Evolutionary conservation across 345 rosid genomes (phyloP).

Genomic region (Populus deltoides): DNA sequence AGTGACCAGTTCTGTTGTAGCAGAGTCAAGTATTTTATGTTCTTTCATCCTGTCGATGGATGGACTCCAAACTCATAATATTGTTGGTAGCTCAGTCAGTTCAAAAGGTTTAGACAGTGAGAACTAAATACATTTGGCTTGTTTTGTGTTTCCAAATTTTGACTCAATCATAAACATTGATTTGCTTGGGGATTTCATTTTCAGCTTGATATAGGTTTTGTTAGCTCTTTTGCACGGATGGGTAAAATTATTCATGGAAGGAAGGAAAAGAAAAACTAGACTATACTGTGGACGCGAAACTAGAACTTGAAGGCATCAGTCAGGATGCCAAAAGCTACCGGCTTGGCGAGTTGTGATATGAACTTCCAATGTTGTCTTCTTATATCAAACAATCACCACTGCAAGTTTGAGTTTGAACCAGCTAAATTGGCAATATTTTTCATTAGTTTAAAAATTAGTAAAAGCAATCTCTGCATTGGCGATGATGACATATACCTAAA

Average conservation of each 20-base stretch:
- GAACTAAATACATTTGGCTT: slow-evolving; percentile 18
- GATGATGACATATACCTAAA: slow-evolving; percentile 57
- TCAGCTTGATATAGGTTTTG: background rate
- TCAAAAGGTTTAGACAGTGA: slow-evolving; percentile 12
- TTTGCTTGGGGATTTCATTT: background rate
- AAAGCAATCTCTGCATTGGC: slow-evolving; percentile 83
- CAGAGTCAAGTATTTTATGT: slow-evolving; percentile 27
- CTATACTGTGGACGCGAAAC: background rate
- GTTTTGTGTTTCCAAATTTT: slow-evolving; percentile 26
- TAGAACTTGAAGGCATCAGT: too few species aligned
- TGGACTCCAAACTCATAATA: slow-evolving; percentile 41
- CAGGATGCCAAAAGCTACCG: background rate
- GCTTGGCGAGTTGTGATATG: background rate
- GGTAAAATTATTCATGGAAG: background rate
- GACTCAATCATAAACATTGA: slow-evolving; percentile 13
- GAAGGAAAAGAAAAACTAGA: background rate
- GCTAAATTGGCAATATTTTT: slow-evolving; percentile 64
- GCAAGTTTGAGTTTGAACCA: slow-evolving; percentile 32
- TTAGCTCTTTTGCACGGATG: background rate
- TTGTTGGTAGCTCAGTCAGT: slow-evolving; percentile 23
- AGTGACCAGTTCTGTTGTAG: slow-evolving; percentile 22
- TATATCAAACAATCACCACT: too few species aligned
- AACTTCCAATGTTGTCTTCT: background rate
- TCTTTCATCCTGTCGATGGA: slow-evolving; percentile 25
- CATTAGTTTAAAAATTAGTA: slow-evolving; percentile 20